Conservation (phyloP, 495 filamentous ascomycete genomes). For the Hypomontagnella monticulosa region DNA sequence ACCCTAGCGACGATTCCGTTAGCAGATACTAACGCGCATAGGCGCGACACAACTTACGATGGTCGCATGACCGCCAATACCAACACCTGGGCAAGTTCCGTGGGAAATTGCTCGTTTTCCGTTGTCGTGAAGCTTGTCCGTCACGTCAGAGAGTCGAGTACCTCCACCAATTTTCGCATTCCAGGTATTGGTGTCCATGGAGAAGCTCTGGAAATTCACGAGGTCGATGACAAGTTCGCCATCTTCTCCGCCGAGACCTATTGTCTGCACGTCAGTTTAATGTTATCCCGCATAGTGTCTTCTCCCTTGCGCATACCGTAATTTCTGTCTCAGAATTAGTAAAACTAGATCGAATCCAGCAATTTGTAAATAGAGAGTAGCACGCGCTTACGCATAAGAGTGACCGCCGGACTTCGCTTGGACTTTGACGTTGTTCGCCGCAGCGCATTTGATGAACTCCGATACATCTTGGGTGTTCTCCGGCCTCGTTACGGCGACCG, state of each 20-base stretch:
- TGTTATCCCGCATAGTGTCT: neutral
- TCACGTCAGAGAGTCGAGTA: conserved; percentile 68
- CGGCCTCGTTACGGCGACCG: conserved; percentile 71
- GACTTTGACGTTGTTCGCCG: conserved; percentile 63
- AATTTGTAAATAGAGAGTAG: neutral
- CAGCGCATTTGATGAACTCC: conserved; percentile 67
- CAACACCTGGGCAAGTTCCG: conserved; percentile 70
- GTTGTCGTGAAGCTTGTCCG: conserved; percentile 64
- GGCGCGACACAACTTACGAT: conserved; percentile 49
- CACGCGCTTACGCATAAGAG: conserved; percentile 63
- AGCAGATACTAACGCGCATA: conserved; percentile 4
- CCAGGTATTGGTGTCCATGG: conserved; percentile 63
- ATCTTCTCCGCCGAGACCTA: conserved; percentile 62
- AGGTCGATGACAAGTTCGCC: conserved; percentile 69
- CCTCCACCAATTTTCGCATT: conserved; percentile 74
- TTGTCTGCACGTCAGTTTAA: conserved; percentile 46
- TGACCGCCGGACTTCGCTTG: conserved; percentile 79
- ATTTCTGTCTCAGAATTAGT: conserved; percentile 41
- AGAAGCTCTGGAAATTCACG: conserved; percentile 62
- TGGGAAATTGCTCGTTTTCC: conserved; percentile 74
- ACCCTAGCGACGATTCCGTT: conserved; percentile 45
- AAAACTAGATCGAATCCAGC: neutral
- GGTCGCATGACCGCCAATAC: conserved; percentile 77
- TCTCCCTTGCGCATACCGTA: conserved; percentile 43
- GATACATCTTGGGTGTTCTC: conserved; percentile 65